A percentile compares a stretch with the other conserved stretches of the same genome.
Conservation (phyloP, 1,284 basidiomycete species). For the Pyrrhoderma lamaoense region DNA sequence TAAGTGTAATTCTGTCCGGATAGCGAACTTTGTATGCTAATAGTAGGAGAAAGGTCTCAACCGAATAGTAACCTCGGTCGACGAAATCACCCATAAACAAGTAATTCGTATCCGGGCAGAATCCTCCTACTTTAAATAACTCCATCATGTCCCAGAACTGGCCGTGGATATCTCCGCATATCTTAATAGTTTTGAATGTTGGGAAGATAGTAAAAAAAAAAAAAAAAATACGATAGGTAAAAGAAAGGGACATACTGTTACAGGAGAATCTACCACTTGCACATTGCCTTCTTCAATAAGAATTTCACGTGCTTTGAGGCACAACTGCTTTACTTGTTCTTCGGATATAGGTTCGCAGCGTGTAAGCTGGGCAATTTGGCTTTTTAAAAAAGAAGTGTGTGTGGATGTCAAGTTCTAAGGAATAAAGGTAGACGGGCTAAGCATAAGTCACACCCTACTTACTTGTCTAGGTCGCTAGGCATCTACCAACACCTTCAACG, state of each 20-base stretch:
- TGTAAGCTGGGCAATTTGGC: slow-evolving; percentile 85
- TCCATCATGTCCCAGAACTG: slow-evolving; percentile 98
- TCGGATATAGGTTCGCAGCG: slow-evolving; percentile 92
- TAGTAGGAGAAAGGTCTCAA: slow-evolving; percentile 93
- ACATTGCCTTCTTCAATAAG: slow-evolving; percentile 97
- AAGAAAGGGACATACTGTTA: slow-evolving; percentile 61
- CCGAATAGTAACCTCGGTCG: slow-evolving; percentile 94
- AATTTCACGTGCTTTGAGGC: slow-evolving; percentile 93
- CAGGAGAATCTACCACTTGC: slow-evolving; percentile 92
- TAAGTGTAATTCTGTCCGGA: slow-evolving; percentile 95
- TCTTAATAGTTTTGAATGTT: no score
- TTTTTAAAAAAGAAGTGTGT: slow-evolving; percentile 22
- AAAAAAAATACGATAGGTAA: slow-evolving; percentile 5
- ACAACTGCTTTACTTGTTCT: slow-evolving; percentile 87
- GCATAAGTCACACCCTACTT: slow-evolving; percentile 19
- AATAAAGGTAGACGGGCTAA: background rate
- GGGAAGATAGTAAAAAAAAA: background rate
- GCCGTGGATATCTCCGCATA: slow-evolving; percentile 98
- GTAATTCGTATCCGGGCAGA: slow-evolving; percentile 95
- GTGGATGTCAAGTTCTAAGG: no score
- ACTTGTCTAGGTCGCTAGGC: slow-evolving; percentile 46
- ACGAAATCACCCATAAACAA: slow-evolving; percentile 99
- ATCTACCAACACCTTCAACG: slow-evolving; percentile 22
- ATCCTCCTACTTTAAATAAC: slow-evolving; percentile 91
- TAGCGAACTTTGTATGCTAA: slow-evolving; percentile 96